A percentile compares a stretch with the other conserved stretches of the same genome.
Evolutionary conservation across 805 yeast genomes (phyloP).

Genomic region (Yamadazyma ubonensis): DNA sequence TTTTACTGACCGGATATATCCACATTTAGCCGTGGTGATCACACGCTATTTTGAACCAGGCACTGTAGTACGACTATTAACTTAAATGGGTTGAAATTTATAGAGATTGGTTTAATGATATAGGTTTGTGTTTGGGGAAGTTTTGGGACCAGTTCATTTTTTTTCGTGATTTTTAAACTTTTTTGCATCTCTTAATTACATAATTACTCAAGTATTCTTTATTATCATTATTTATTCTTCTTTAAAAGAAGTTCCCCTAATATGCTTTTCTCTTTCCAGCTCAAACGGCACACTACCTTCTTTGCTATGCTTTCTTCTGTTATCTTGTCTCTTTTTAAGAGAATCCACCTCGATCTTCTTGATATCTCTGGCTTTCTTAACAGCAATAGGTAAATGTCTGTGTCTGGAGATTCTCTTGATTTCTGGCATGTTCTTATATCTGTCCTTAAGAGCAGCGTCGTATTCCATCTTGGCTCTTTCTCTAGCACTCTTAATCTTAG

Average conservation of each 20-base stretch:
- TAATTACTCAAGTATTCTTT: no score
- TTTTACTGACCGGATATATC: no score
- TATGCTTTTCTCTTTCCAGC: conserved; percentile 83
- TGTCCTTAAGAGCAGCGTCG: conserved; percentile 85
- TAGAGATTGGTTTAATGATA: no score
- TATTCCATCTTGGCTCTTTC: conserved; percentile 84
- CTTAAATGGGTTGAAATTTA: no score
- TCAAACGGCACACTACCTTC: conserved; percentile 55
- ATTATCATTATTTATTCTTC: no score
- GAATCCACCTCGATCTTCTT: conserved; percentile 72
- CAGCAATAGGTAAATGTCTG: conserved; percentile 83
- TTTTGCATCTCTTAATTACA: no score
- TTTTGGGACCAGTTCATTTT: no score
- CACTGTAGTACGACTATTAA: no score
- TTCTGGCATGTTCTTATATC: conserved; percentile 96
- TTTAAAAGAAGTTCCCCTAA: conserved; percentile 75
- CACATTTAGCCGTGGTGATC: no score
- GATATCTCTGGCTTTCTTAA: conserved; percentile 87
- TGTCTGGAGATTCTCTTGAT: conserved; percentile 85
- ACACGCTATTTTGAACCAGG: no score
- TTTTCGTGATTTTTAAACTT: no score
- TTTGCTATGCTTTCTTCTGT: conserved; percentile 76
- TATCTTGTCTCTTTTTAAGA: conserved; percentile 76
- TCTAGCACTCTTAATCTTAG: conserved; percentile 75
- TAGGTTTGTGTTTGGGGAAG: no score